Base-by-base conservation (phyloP, 2,329 filamentous ascomycete species). In the Fusarium guadeloupense region DNA sequence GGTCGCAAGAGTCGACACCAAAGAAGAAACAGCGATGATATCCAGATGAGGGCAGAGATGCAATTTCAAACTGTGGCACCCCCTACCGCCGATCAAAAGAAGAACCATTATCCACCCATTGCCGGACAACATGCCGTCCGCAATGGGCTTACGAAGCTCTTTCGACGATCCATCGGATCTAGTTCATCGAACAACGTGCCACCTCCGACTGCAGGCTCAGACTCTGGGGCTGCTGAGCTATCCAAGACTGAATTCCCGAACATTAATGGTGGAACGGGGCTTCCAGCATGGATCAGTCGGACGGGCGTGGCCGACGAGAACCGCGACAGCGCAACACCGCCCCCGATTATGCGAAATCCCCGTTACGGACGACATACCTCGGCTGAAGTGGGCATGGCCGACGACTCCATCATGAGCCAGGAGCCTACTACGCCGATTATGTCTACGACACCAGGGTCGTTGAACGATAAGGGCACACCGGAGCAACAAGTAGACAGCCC, bases 341-440 rank as follows among this genome's bases (percentile, higher is more conserved):
- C 84, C 5, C 84, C 84, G 2, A 86, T 86, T 44, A 72, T 81
- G 75, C 77, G 83, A 14, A 82, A 80, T 44, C 74, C 70, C 19
- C 74, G 75, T 6, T 72, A 75, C 5, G 59, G 54, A 20, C 68
- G 74, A 19, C 63, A 71, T 7, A 59, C 67, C 43, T 72, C 73
- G 5, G 42, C 62, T 1, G 71, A 71, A 16, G 9, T 59, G 23
- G 54, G 39, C 3, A 54, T 54, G 41, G 16, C 40, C 9, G 50
- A 67, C 19, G 40, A 56, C 7, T 41, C 56, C 3, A 17, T 37
- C 8, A 52, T 50, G 37, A 54, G 56, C 9, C 46, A 66, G n/a
- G 66, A 69, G 14, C 44, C 59, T 8, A 41, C 26, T 5, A 58
- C 54, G 12, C 68, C 62, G 12, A 42, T 40, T 9, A 69, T 64